phyloP scores from a whole-genome alignment of 2,329 filamentous ascomycete species.

The Clarireedia homoeocarpa region DNA sequence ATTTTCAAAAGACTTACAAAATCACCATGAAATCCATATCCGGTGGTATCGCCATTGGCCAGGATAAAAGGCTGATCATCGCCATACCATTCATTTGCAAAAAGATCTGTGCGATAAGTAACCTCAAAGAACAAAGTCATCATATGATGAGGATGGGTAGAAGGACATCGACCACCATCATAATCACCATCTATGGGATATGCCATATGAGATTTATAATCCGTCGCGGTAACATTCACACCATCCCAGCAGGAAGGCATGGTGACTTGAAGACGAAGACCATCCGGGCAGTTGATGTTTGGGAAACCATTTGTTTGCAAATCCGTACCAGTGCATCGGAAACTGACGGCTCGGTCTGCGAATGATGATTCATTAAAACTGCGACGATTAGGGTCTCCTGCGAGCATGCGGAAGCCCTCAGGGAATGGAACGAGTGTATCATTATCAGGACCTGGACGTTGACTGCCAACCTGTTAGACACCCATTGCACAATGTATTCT shows the following conservation, averaged over 20 bases:
- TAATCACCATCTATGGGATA: slow-evolving; percentile 35
- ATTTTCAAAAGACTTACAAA: not conserved
- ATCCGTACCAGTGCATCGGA: slow-evolving; percentile 44
- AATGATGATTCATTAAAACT: slow-evolving; percentile 4
- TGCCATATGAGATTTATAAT: slow-evolving; percentile 49
- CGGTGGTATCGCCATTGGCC: slow-evolving; percentile 9
- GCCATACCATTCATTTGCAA: slow-evolving; percentile 53
- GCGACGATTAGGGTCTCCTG: slow-evolving; percentile 30
- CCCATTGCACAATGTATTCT: not conserved
- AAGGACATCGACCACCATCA: slow-evolving; percentile 40
- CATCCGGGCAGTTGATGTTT: slow-evolving; percentile 43
- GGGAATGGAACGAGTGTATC: slow-evolving; percentile 2
- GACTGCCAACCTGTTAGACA: not conserved
- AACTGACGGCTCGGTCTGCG: slow-evolving; percentile 28
- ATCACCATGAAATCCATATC: slow-evolving; percentile 11
- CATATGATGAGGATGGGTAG: slow-evolving; percentile 44
- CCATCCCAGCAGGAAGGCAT: slow-evolving; percentile 58
- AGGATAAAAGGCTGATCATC: slow-evolving; percentile 34
- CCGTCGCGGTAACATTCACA: slow-evolving; percentile 42
- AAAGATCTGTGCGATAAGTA: slow-evolving; percentile 47
- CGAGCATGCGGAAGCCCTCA: slow-evolving; percentile 39
- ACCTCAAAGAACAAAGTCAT: slow-evolving; percentile 54
- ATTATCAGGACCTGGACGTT: slow-evolving; percentile 6
- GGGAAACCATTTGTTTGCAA: slow-evolving; percentile 43
- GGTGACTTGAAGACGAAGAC: slow-evolving; percentile 45